Evolutionary conservation across 176 grass and related monocot genomes (phyloP).

Genomic region (Aegilops longissima): DNA sequence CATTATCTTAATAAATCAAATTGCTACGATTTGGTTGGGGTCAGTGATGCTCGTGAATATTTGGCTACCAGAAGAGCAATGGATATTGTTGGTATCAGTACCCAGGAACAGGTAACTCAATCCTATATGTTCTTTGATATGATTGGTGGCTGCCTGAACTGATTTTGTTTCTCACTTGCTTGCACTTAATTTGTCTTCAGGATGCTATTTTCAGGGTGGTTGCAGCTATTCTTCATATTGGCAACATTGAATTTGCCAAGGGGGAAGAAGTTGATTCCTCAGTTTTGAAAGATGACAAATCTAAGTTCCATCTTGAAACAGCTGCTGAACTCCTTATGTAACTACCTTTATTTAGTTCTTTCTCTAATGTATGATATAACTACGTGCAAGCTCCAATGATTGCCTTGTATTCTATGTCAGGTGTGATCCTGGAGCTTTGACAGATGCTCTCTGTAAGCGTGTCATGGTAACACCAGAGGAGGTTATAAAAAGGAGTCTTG

Average conservation of each 20-base stretch:
- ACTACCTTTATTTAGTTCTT: constrained; percentile 36
- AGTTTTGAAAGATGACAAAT: constrained; percentile 90
- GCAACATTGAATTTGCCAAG: constrained; percentile 96
- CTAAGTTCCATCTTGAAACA: constrained; percentile 98
- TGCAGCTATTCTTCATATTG: constrained; percentile 97
- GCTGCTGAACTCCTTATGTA: constrained; percentile 96
- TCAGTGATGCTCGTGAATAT: constrained; percentile 95
- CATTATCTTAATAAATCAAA: constrained; percentile 99
- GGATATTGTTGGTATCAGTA: constrained; percentile 96
- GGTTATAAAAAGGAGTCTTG: constrained; percentile 96
- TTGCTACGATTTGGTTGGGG: constrained; percentile 92
- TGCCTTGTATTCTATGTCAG: constrained; percentile 52
- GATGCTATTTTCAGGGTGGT: constrained; percentile 99
- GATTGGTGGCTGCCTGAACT: constrained; percentile 24
- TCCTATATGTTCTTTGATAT: constrained; percentile 22
- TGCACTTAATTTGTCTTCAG: constrained; percentile 62
- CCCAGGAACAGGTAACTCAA: constrained; percentile 84
- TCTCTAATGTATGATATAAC: constrained; percentile 18
- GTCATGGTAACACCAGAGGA: constrained; percentile 98
- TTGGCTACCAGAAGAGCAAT: constrained; percentile 96
- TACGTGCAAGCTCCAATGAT: constrained; percentile 19
- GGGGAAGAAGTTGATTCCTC: constrained; percentile 95
- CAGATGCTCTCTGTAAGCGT: constrained; percentile 97
- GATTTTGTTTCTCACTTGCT: constrained; percentile 29
- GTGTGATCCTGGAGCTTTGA: constrained; percentile 81